A percentile compares a stretch with the other conserved stretches of the same genome.
Evolutionary conservation across 768 basidiomycete genomes (phyloP).

Genomic region (Hypholoma sublateritium): DNA sequence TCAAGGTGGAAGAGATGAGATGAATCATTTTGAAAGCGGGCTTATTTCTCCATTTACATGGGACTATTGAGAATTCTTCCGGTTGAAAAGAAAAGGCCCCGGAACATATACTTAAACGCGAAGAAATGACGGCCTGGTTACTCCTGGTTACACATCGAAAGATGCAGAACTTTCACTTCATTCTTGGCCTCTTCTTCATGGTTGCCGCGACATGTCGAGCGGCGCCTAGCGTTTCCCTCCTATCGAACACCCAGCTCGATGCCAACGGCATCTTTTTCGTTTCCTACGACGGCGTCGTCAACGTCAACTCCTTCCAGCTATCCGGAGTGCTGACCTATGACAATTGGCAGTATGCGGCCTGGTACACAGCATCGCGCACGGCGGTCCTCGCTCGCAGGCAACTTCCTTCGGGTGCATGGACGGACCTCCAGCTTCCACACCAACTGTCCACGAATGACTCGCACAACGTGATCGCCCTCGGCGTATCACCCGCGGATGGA

Average conservation of each 20-base stretch:
- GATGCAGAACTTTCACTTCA: not conserved
- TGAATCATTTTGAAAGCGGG: not conserved
- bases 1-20: too few species aligned
- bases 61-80: not conserved
- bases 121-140: too few species aligned
- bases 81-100: too few species aligned
- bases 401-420: constrained; percentile 40
- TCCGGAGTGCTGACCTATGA: constrained; percentile 39
- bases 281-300: constrained; percentile 47
- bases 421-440: constrained; percentile 41
- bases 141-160: too few species aligned
- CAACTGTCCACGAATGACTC: constrained; percentile 40
- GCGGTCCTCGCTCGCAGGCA: constrained; percentile 40
- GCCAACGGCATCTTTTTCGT: constrained; percentile 42
- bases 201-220: constrained; percentile 20
- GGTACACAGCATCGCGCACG: constrained; percentile 43
- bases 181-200: constrained; percentile 11
- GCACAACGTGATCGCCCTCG: constrained; percentile 44
- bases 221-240: constrained; percentile 40
- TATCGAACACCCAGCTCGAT: constrained; percentile 38
- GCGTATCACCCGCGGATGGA: constrained; percentile 44
- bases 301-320: constrained; percentile 47
- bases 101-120: too few species aligned
- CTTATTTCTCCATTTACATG: not conserved
- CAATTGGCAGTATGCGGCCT: constrained; percentile 42